These are phyloP conservation scores for Pseudomassariella vexata DNA, from an alignment of 2,329 filamentous ascomycete species.

Conservation along the genomic window DNA sequence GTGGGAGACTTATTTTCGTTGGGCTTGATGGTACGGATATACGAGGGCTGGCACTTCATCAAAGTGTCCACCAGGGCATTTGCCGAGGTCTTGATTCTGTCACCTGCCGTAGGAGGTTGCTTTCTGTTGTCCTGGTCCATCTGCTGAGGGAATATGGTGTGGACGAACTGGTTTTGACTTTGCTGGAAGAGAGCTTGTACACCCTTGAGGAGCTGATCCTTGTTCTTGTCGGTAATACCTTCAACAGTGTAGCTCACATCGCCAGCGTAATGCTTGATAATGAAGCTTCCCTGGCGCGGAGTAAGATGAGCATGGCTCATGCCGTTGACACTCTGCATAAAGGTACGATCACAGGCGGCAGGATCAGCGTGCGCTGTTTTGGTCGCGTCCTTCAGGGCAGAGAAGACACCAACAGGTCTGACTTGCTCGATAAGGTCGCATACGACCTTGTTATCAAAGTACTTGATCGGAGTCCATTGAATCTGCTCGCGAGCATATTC, in stretches of 20 bases:
- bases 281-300: conserved; percentile 89
- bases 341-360: conserved; percentile 87
- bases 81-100: conserved; percentile 91
- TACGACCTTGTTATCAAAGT: conserved; percentile 99
- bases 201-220: conserved; percentile 93
- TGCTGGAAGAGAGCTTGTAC: conserved; percentile 79
- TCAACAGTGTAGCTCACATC: conserved; percentile 93
- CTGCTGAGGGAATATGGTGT: conserved; percentile 83
- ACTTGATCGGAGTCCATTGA: conserved; percentile 97
- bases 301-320: conserved; percentile 90
- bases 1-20: conserved; percentile 97
- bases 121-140: conserved; percentile 95
- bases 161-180: conserved; percentile 81
- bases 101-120: conserved; percentile 87
- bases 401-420: conserved; percentile 86
- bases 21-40: conserved; percentile 98
- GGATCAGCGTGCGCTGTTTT: conserved; percentile 98
- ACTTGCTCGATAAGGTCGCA: conserved; percentile 94
- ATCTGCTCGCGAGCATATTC: conserved; percentile 96
- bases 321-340: conserved; percentile 87
- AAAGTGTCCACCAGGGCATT: conserved; percentile 92
- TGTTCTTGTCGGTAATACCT: conserved; percentile 99
- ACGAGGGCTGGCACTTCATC: conserved; percentile 96
- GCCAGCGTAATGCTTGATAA: conserved; percentile 98
- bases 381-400: conserved; percentile 93